Conservation (phyloP, 2,329 filamentous ascomycete species). For the Sclerotinia subarctica region DNA sequence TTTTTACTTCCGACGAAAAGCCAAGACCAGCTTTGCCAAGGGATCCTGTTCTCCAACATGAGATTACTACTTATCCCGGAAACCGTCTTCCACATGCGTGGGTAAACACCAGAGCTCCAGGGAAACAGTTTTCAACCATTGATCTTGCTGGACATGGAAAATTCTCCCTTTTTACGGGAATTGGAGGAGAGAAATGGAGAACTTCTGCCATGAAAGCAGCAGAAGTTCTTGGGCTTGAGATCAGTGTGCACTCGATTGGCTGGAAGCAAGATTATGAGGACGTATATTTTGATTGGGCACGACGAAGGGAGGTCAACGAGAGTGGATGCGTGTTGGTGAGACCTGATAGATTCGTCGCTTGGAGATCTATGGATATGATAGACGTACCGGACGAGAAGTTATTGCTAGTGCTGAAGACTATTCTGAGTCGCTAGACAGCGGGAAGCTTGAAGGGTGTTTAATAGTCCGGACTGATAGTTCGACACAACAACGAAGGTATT, state of each 20-base stretch:
- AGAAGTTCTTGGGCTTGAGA: slow-evolving; percentile 10
- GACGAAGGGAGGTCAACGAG: slow-evolving; percentile 13
- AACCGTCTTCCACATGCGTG: slow-evolving; percentile 34
- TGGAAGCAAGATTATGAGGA: slow-evolving; percentile 20
- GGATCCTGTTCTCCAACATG: slow-evolving; percentile 27
- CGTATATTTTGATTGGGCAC: slow-evolving; percentile 21
- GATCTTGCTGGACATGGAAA: slow-evolving; percentile 24
- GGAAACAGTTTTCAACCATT: slow-evolving; percentile 29
- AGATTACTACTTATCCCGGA: slow-evolving; percentile 32
- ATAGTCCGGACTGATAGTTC: too few relatives aligned
- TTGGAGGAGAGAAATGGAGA: slow-evolving; percentile 24
- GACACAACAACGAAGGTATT: too few relatives aligned
- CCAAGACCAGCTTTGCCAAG: slow-evolving; percentile 23
- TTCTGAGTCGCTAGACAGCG: neutral
- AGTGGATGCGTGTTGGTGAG: slow-evolving; percentile 26
- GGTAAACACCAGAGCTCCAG: slow-evolving; percentile 24
- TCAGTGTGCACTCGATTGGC: slow-evolving; percentile 1
- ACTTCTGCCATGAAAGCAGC: slow-evolving; percentile 12
- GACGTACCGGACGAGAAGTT: slow-evolving; percentile 8
- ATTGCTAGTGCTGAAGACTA: neutral
- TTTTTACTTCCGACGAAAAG: slow-evolving; percentile 28
- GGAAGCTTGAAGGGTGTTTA: too few relatives aligned
- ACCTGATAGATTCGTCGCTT: slow-evolving; percentile 27
- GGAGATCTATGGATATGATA: slow-evolving; percentile 20
- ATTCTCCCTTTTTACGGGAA: slow-evolving; percentile 28